These are phyloP conservation scores for Venturiaceae sp. DNA, from an alignment of 2,329 filamentous ascomycete species.

Conservation along the genomic window DNA sequence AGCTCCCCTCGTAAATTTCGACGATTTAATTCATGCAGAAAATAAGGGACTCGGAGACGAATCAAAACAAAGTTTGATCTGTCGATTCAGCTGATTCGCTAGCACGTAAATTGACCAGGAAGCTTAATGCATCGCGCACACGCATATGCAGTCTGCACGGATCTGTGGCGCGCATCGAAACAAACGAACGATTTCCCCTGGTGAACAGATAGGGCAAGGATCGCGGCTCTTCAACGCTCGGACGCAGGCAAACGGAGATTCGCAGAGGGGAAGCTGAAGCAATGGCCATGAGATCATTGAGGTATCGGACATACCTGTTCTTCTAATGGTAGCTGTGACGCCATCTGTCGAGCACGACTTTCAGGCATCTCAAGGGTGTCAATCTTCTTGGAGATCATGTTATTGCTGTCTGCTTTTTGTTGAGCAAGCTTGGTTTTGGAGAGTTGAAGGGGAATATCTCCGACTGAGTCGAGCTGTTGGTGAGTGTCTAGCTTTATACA, in stretches of 20 bases:
- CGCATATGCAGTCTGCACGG: background rate
- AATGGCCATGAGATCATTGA: background rate
- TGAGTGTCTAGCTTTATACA: constrained; percentile 23
- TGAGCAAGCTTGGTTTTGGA: background rate
- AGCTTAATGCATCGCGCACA: background rate
- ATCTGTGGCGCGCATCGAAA: background rate
- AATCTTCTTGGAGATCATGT: constrained; percentile 24
- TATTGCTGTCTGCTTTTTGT: constrained; percentile 12
- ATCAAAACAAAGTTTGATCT: too few relatives aligned
- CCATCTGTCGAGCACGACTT: constrained; percentile 23
- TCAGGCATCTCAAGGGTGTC: constrained; percentile 21
- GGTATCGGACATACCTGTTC: constrained; percentile 22
- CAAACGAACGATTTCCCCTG: background rate
- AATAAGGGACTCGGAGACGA: too few relatives aligned
- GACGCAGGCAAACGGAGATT: background rate
- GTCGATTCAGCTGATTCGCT: too few relatives aligned
- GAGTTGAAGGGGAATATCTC: background rate
- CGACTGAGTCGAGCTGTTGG: constrained; percentile 7
- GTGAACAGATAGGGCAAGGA: background rate
- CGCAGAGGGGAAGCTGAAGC: background rate
- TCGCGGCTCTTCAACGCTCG: background rate
- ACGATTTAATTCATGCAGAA: background rate
- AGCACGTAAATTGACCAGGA: background rate
- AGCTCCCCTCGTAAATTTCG: too few relatives aligned
- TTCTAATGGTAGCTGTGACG: constrained; percentile 24